Evolutionary conservation across 2,329 filamentous ascomycete genomes (phyloP), one percentile per base, ranked within the genome.

Genomic region (Epichloe bromicola): DNA sequence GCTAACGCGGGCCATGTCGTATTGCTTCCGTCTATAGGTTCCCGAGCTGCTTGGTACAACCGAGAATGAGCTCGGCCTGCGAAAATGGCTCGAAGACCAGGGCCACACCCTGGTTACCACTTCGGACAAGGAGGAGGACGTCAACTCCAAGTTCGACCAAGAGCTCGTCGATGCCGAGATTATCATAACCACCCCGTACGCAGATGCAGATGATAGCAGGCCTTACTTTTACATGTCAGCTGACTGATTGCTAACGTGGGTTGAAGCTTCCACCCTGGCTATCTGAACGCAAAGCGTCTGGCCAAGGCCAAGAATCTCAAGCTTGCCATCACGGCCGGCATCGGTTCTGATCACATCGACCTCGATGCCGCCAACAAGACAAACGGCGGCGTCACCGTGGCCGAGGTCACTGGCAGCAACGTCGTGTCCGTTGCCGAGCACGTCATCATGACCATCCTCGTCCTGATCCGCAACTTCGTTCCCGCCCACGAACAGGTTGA

Each of bases 251-350:
- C 43, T 48, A 44, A 44, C 26, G 49, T 19, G 37, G 3, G 15
- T 11, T 4, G 23, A 61, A 94, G 88, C 67, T 97, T 97, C 85
- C 91, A 97, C 78, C 91, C 91, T 50, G 93, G 91, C 58, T 98
- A 98, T 78, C 85, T 98, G 53, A 97, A 87, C 47, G 88, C 88
- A 50, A 91, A 97, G 76, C 90, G 93, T 66, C 83, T 98, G 51
- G 88, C 88, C 64, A 95, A 93, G 77, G 93, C 93, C 60, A 97
- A 97, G 86, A 97, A 98, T 53, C 86, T 98, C 65, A 97, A 97
- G 83, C 77, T 98, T 56, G 91, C 91, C 68, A 74, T 98, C 70
- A 98, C 93, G 48, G 93, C 93, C 62, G 93, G 93, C 76, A 95
- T 98, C 66, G 93, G 93, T 60, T 97, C 91, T 49, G 93, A 98